phyloP scores from a whole-genome alignment of 1,139 yeast genomes.

The Meyerozyma sp. region DNA sequence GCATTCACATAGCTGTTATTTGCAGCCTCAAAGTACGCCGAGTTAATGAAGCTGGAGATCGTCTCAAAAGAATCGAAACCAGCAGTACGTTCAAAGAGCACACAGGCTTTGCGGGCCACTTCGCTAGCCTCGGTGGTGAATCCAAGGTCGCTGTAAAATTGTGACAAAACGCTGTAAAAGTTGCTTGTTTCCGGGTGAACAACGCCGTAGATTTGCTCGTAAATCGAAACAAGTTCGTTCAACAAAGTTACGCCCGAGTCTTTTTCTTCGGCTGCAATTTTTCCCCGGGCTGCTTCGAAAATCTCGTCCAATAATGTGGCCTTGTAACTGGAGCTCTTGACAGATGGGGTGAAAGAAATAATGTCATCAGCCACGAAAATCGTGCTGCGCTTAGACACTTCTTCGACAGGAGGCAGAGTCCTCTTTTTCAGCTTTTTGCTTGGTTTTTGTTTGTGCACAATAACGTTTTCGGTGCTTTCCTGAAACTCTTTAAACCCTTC shows the following conservation, averaged over 20 bases:
- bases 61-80: constrained; percentile 83
- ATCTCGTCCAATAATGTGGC: constrained; percentile 73
- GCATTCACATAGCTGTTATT: constrained; percentile 59
- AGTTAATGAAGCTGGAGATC: constrained; percentile 63
- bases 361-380: constrained; percentile 61
- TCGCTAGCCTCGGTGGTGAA: constrained; percentile 55
- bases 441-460: constrained; percentile 19
- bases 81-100: constrained; percentile 69
- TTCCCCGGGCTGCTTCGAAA: constrained; percentile 63
- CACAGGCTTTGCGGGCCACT: constrained; percentile 66
- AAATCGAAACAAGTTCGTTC: constrained; percentile 64
- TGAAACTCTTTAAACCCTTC: constrained; percentile 37
- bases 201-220: constrained; percentile 80
- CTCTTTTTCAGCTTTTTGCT: constrained; percentile 35
- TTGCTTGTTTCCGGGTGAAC: constrained; percentile 78
- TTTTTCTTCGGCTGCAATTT: constrained; percentile 36
- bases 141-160: constrained; percentile 60
- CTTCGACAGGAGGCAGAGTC: constrained; percentile 19
- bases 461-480: constrained; percentile 11
- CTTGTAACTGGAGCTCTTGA: constrained; percentile 65
- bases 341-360: constrained; percentile 61
- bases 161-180: constrained; percentile 61
- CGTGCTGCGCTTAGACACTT: constrained; percentile 20
- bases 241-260: constrained; percentile 54
- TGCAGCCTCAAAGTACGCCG: constrained; percentile 67